These are phyloP conservation scores for Yarrowia sp. DNA, from an alignment of 805 yeast genomes.

Conservation along the genomic window DNA sequence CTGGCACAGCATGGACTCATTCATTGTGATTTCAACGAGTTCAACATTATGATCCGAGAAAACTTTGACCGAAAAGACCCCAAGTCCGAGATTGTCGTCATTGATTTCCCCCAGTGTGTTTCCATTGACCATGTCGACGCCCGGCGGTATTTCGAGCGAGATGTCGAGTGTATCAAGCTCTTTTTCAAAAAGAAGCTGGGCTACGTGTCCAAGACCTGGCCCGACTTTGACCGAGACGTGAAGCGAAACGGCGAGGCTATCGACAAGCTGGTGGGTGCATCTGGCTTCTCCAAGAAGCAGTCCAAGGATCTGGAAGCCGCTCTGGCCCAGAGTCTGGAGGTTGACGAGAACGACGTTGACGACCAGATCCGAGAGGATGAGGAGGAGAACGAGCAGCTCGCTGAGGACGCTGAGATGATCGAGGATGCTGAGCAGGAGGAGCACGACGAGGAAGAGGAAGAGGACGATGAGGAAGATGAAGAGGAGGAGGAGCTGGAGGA, in stretches of 20 bases:
- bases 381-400: slow-evolving; percentile 37
- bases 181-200: slow-evolving; percentile 77
- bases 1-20: slow-evolving; percentile 85
- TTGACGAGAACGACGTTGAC: slow-evolving; percentile 44
- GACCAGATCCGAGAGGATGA: slow-evolving; percentile 39
- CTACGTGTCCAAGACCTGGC: slow-evolving; percentile 78
- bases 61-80: slow-evolving; percentile 36
- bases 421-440: slow-evolving; percentile 38
- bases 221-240: slow-evolving; percentile 75
- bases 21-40: slow-evolving; percentile 97
- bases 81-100: slow-evolving; percentile 76
- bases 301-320: slow-evolving; percentile 72
- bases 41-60: slow-evolving; percentile 82
- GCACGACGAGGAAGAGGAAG: slow-evolving; percentile 35
- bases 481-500: slow-evolving; percentile 38
- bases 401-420: slow-evolving; percentile 37
- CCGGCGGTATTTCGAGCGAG: slow-evolving; percentile 81
- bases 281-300: slow-evolving; percentile 69
- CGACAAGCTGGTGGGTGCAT: slow-evolving; percentile 87
- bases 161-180: slow-evolving; percentile 81
- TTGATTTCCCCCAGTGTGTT: slow-evolving; percentile 98
- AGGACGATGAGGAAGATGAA: slow-evolving; percentile 35
- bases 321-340: slow-evolving; percentile 45
- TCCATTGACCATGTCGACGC: slow-evolving; percentile 91
- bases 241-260: slow-evolving; percentile 55